phyloP scores from a whole-genome alignment of 169 alveolate genomes.

The Babesia gibsoni region DNA sequence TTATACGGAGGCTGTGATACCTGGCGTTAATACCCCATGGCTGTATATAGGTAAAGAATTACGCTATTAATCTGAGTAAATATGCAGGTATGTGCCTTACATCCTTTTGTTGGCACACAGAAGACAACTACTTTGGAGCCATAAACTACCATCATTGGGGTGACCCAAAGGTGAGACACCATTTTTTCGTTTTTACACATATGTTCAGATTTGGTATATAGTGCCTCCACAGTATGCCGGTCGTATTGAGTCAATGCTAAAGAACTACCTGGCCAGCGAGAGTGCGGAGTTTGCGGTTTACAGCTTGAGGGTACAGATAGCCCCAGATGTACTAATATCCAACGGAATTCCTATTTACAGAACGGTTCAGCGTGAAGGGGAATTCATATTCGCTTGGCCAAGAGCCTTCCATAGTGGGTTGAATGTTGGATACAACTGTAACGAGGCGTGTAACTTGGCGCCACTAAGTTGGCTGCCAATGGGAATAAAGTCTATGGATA shows the following conservation, averaged over 20 bases:
- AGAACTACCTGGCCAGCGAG: slow-evolving; percentile 51
- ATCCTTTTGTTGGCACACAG: slow-evolving; percentile 95
- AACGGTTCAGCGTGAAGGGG: slow-evolving; percentile 84
- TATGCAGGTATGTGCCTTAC: slow-evolving; percentile 87
- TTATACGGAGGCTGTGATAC: slow-evolving; percentile 71
- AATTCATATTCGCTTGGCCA: slow-evolving; percentile 87
- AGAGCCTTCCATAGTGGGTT: slow-evolving; percentile 92
- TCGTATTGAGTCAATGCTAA: slow-evolving; percentile 81
- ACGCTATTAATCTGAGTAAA: neutral
- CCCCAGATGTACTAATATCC: slow-evolving; percentile 81
- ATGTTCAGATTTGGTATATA: slow-evolving; percentile 85
- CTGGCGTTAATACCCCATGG: slow-evolving; percentile 92
- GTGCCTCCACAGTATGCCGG: slow-evolving; percentile 82
- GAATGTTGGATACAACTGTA: slow-evolving; percentile 90
- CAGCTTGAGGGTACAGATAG: slow-evolving; percentile 79
- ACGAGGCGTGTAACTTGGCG: slow-evolving; percentile 94
- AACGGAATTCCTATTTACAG: slow-evolving; percentile 82
- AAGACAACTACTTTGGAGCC: slow-evolving; percentile 90
- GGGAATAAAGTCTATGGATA: slow-evolving; percentile 71
- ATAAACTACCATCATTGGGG: slow-evolving; percentile 92
- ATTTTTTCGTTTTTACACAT: neutral
- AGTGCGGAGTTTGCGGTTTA: slow-evolving; percentile 74
- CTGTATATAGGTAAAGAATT: slow-evolving; percentile 70
- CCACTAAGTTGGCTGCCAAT: slow-evolving; percentile 84
- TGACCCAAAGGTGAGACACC: slow-evolving; percentile 84